These are phyloP conservation scores for Talaromyces adpressus DNA, from an alignment of 495 filamentous ascomycete species.

Conservation along the genomic window DNA sequence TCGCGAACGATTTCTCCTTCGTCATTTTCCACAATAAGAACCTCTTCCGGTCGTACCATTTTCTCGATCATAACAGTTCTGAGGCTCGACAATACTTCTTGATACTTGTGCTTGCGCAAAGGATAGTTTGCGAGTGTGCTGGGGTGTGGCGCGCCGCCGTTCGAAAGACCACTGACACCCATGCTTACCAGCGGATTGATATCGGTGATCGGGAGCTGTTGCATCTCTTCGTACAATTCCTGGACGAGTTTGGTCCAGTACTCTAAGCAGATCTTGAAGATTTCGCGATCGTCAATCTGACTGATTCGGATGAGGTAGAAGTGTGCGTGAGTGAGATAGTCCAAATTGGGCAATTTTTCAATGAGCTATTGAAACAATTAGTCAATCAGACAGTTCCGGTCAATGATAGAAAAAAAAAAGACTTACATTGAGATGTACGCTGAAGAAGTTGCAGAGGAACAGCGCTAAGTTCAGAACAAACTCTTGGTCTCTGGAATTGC, in stretches of 20 bases:
- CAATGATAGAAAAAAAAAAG: slow-evolving; percentile 3
- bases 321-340: slow-evolving; percentile 90
- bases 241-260: slow-evolving; percentile 99
- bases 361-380: slow-evolving; percentile 57
- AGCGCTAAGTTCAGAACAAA: slow-evolving; percentile 95
- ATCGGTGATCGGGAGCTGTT: slow-evolving; percentile 83
- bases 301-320: slow-evolving; percentile 97
- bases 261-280: slow-evolving; percentile 98
- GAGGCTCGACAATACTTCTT: slow-evolving; percentile 85
- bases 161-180: slow-evolving; percentile 61
- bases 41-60: slow-evolving; percentile 97
- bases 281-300: slow-evolving; percentile 96
- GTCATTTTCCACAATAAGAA: slow-evolving; percentile 98
- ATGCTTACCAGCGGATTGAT: slow-evolving; percentile 79
- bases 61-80: slow-evolving; percentile 99
- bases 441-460: slow-evolving; percentile 94
- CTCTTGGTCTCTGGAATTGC: slow-evolving; percentile 91
- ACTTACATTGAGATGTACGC: slow-evolving; percentile 79
- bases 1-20: slow-evolving; percentile 98
- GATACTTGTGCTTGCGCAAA: slow-evolving; percentile 94
- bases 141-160: slow-evolving; percentile 80
- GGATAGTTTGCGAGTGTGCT: slow-evolving; percentile 76
- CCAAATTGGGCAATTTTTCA: slow-evolving; percentile 88
- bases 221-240: slow-evolving; percentile 98
- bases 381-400: slow-evolving; percentile 12